Base-by-base conservation (phyloP, 192 early-diverging fungal species). In the Backusella liffmaniae region DNA sequence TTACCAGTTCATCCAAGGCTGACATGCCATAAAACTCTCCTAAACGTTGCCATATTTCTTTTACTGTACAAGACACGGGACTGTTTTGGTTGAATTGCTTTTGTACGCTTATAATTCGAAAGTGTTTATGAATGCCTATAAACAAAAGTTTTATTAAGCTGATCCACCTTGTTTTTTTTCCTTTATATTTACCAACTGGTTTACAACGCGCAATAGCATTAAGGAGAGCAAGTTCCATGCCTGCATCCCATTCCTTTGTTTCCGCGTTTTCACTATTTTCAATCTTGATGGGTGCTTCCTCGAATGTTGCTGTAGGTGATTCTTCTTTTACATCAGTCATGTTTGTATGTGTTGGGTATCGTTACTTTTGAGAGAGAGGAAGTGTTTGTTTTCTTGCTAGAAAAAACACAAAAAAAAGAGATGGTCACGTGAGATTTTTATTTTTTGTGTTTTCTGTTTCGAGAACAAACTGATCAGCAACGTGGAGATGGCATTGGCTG, bases 121-220 rank as follows among this genome's bases (percentile, higher is more conserved):
- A 88, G 42, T 88, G 87, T 59, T 85, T 88, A 51, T 88, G 87
- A 73, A 88, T 84, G 15, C 87, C 87, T 88, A 53, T 7, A 37
- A 26, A 3, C 70, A 3, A 32, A 2, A 32, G 2, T 35, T 6
- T 73, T 36, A 51, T 34, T 35, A 13, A 70, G 29, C 18, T 13
- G 18, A 49, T 12, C 21, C n/a, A 35, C 65, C 32, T 3, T 32
- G 13, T 36, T 13, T 39, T 46, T 44, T 36, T 13, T 6, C 30
- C 46, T 44, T 7, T 9, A 12, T 23, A 56, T n/a, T 75, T 85
- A 88, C 87, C 87, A 21, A 88, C 82, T 15, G 87, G 87, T 51
- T 86, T 88, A 70, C 76, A 86, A 69, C 79, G 81, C 35, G 79
- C 75, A 70, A 86, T 77, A 16, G 87, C 84, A 42, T 85, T 84